These are phyloP conservation scores for Phytophthora gonapodyides DNA, from an alignment of 352 stramenopile species.

Conservation along the genomic window DNA sequence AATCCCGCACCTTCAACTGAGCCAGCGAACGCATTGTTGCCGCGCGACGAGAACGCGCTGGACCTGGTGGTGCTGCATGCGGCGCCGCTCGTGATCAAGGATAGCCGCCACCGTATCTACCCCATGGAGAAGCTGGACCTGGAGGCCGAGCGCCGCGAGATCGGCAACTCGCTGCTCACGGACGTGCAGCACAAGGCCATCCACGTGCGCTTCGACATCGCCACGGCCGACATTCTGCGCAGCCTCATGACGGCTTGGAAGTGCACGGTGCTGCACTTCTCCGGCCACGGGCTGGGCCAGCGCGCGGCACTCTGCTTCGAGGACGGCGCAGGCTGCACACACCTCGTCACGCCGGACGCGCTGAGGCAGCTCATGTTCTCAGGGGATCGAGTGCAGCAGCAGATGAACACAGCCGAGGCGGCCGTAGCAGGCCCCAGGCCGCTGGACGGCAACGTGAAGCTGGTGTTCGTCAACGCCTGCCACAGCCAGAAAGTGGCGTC, in stretches of 20 bases:
- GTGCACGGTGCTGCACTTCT: constrained; percentile 82
- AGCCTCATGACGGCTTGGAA: constrained; percentile 80
- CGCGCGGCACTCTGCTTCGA: constrained; percentile 80
- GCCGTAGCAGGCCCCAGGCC: constrained; percentile 15
- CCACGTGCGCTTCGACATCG: constrained; percentile 78
- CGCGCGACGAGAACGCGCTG: constrained; percentile 54
- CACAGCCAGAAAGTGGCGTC: constrained; percentile 87
- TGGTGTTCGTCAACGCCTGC: constrained; percentile 87
- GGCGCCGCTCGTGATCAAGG: constrained; percentile 79
- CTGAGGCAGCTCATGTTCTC: constrained; percentile 75
- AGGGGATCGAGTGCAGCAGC: constrained; percentile 32
- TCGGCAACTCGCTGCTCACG: constrained; percentile 70
- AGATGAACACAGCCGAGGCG: constrained; percentile 13
- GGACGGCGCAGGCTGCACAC: constrained; percentile 70
- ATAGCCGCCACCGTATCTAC: constrained; percentile 70
- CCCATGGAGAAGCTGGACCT: constrained; percentile 87
- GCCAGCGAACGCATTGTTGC: constrained; percentile 7
- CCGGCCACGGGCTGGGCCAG: constrained; percentile 71
- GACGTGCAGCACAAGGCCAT: constrained; percentile 79
- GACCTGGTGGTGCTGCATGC: constrained; percentile 84
- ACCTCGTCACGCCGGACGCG: constrained; percentile 72
- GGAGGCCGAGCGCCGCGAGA: constrained; percentile 69
- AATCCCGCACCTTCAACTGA: constrained; percentile 8
- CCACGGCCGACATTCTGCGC: constrained; percentile 73
- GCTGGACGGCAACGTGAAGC: constrained; percentile 46